These are phyloP conservation scores for Helianthus tuberosus DNA, from an alignment of 129 eudicot genomes.

Conservation along the genomic window DNA sequence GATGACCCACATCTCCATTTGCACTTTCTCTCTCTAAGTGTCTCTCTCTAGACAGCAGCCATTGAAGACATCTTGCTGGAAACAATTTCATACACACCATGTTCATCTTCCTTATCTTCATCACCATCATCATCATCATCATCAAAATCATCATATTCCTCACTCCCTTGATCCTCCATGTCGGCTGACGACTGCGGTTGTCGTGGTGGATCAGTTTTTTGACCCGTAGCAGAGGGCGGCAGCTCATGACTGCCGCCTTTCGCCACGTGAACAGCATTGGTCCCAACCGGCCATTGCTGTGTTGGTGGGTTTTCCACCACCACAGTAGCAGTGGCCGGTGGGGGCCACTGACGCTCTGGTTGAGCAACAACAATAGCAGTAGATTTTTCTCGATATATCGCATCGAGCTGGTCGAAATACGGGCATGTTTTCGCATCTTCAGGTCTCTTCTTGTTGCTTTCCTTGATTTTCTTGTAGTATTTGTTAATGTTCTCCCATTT, in stretches of 20 bases:
- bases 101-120: constrained; percentile 44
- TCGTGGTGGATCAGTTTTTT: constrained; percentile 12
- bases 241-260: constrained; percentile 9
- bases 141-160: constrained; percentile 35
- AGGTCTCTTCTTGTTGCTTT: constrained; percentile 50
- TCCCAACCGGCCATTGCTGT: constrained; percentile 19
- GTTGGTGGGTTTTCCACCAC: constrained; percentile 23
- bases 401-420: constrained; percentile 53
- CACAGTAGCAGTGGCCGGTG: background rate
- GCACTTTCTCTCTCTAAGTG: constrained; percentile 7
- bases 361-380: constrained; percentile 53
- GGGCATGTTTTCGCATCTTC: constrained; percentile 59
- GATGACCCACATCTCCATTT: constrained; percentile 12
- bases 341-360: constrained; percentile 86
- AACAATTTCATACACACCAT: constrained; percentile 62
- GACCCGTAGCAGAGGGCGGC: background rate
- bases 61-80: constrained; percentile 62
- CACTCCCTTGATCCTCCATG: constrained; percentile 44
- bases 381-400: constrained; percentile 41
- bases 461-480: constrained; percentile 57
- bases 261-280: constrained; percentile 10
- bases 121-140: constrained; percentile 37
- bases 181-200: constrained; percentile 23
- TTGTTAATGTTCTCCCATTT: constrained; percentile 63
- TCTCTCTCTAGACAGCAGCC: constrained; percentile 40